Percentiles rank a stretch among this genome's conserved stretches.
Conservation (phyloP, 2,329 filamentous ascomycete species). For the Emergomyces africanus region DNA sequence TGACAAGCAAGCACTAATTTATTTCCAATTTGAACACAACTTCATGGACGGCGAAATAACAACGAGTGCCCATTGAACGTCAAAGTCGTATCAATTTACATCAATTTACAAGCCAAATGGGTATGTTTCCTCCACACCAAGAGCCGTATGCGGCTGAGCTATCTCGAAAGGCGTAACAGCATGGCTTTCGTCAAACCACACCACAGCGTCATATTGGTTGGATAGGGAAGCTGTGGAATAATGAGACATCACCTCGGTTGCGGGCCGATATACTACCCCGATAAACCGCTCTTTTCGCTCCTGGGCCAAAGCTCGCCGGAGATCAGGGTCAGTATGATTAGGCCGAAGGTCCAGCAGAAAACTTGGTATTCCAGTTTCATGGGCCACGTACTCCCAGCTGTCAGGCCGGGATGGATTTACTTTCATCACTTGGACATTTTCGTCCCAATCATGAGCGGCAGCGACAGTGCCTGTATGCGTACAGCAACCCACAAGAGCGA, state of each 20-base stretch:
- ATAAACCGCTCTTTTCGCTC: conserved; percentile 40
- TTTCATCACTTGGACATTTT: conserved; percentile 38
- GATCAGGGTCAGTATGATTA: conserved; percentile 20
- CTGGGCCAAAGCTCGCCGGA: conserved; percentile 25
- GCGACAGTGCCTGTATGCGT: conserved; percentile 41
- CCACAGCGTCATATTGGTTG: conserved; percentile 37
- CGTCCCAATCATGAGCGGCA: conserved; percentile 39
- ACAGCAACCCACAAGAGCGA: conserved; percentile 35
- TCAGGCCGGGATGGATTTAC: conserved; percentile 34
- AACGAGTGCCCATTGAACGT: background rate
- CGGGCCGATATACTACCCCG: conserved; percentile 40
- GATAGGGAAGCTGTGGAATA: conserved; percentile 36
- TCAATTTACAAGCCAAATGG: conserved; percentile 35
- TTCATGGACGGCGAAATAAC: background rate
- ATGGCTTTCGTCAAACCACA: conserved; percentile 38
- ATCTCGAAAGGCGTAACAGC: conserved; percentile 36
- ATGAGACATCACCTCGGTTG: conserved; percentile 38
- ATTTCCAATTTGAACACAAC: background rate
- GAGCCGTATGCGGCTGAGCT: conserved; percentile 31
- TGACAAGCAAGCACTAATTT: background rate
- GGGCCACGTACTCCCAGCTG: conserved; percentile 39
- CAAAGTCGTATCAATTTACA: background rate
- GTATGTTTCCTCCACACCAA: conserved; percentile 38
- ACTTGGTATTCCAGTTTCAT: conserved; percentile 32
- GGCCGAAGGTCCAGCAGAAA: conserved; percentile 37